phyloP scores from a whole-genome alignment of 1,139 yeast species.

The Magnusiomyces suaveolens region DNA sequence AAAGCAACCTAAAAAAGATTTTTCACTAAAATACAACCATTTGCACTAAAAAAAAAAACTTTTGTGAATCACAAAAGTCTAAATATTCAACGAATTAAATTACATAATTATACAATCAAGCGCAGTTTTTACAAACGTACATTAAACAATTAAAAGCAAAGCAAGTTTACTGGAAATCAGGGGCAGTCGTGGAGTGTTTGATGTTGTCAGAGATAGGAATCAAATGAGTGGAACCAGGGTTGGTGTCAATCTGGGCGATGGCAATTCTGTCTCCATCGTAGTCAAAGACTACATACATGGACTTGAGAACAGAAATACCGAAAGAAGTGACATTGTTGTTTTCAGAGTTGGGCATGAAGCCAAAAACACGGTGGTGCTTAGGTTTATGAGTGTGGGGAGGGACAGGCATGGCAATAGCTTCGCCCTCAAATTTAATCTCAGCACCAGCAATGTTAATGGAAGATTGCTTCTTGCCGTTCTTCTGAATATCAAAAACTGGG shows the following conservation, averaged over 20 bases:
- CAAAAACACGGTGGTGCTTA: not conserved
- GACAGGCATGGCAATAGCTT: not conserved
- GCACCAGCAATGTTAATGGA: not conserved
- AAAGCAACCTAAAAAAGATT: too few relatives aligned
- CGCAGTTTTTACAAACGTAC: too few relatives aligned
- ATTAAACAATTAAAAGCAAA: not conserved
- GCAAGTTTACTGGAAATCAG: not conserved
- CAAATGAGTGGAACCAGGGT: not conserved
- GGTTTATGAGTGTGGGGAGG: not conserved
- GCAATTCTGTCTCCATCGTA: conserved; percentile 1
- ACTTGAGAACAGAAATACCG: not conserved
- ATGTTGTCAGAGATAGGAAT: not conserved
- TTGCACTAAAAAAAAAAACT: too few relatives aligned
- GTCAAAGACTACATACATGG: conserved; percentile 3
- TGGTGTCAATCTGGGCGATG: not conserved
- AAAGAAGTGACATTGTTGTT: not conserved
- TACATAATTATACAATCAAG: too few relatives aligned
- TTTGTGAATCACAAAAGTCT: too few relatives aligned
- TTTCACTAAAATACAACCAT: too few relatives aligned
- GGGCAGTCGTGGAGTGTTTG: not conserved
- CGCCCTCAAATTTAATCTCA: not conserved
- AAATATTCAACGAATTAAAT: too few relatives aligned
- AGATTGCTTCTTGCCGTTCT: not conserved
- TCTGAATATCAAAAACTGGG: not conserved
- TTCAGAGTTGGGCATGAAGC: not conserved